Conservation (phyloP, 2,329 filamentous ascomycete genomes). For the Chaetoscypha palmicola region DNA sequence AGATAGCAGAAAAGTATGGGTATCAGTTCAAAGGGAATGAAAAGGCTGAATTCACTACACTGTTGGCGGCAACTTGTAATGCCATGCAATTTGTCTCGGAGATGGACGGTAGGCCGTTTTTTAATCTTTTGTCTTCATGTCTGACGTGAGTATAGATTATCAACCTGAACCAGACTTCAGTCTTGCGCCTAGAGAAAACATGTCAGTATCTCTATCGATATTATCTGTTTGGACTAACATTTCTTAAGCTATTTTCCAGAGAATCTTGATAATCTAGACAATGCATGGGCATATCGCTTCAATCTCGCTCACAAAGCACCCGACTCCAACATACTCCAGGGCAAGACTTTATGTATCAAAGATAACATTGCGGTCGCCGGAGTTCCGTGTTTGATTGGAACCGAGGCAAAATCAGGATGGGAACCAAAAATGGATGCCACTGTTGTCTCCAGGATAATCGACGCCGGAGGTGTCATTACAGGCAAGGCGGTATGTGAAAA, state of each 20-base stretch:
- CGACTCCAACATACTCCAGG: constrained; percentile 27
- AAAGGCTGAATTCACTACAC: constrained; percentile 16
- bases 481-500: constrained; percentile 49
- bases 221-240: no score
- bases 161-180: constrained; percentile 16
- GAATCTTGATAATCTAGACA: constrained; percentile 16
- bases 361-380: constrained; percentile 48
- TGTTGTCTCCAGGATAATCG: constrained; percentile 42
- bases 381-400: constrained; percentile 47
- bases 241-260: constrained; percentile 11
- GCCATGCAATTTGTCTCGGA: constrained; percentile 19
- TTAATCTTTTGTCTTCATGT: no score
- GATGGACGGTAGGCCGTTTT: constrained; percentile 21
- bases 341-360: constrained; percentile 44
- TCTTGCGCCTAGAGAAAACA: constrained; percentile 13
- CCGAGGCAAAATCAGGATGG: constrained; percentile 43
- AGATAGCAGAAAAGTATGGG: constrained; percentile 16
- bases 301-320: constrained; percentile 15
- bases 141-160: constrained; percentile 11
- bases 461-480: constrained; percentile 43
- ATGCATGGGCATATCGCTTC: constrained; percentile 18
- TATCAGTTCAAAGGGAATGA: constrained; percentile 19
- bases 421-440: constrained; percentile 46
- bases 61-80: constrained; percentile 20
- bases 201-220: no score